Conservation (phyloP, 345 rosid genomes). For the Murraya paniculata region DNA sequence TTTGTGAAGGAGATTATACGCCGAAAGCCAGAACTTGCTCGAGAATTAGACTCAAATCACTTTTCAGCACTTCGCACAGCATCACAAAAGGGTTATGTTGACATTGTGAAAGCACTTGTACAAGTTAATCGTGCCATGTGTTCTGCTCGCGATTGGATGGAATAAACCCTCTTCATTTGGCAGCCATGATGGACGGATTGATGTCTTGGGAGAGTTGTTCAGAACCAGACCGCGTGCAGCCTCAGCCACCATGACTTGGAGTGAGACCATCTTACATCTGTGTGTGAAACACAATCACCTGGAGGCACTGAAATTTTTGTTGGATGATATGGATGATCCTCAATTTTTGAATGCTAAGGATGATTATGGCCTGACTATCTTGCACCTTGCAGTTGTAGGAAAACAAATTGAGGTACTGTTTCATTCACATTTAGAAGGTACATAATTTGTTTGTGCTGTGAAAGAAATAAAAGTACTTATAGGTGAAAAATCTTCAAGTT, state of each 20-base stretch:
- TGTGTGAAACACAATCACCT: background rate
- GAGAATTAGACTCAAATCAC: background rate
- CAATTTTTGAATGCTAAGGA: constrained; percentile 2
- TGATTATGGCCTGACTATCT: background rate
- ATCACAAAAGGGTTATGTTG: background rate
- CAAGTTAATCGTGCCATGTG: background rate
- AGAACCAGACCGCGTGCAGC: background rate
- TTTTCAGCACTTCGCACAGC: constrained; percentile 12
- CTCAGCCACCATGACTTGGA: background rate
- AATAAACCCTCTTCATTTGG: constrained; percentile 13
- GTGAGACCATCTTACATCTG: constrained; percentile 9
- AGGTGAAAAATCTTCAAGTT: too few relatives aligned
- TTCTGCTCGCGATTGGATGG: background rate
- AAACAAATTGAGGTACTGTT: constrained; percentile 9
- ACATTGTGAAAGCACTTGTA: background rate
- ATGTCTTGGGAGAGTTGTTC: background rate
- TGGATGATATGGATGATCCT: background rate
- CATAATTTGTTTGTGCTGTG: background rate
- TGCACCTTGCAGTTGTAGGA: background rate
- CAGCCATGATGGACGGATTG: background rate
- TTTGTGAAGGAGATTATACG: background rate
- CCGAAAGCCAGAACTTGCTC: constrained; percentile 4
- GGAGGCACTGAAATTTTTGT: constrained; percentile 3
- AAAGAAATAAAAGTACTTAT: background rate
- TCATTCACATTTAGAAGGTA: too few relatives aligned